Percentiles rank a stretch among this genome's conserved stretches.
These are phyloP conservation scores for Persicaria tinctoria DNA, from an alignment of 148 eudicot genomes.

Conservation along the genomic window DNA sequence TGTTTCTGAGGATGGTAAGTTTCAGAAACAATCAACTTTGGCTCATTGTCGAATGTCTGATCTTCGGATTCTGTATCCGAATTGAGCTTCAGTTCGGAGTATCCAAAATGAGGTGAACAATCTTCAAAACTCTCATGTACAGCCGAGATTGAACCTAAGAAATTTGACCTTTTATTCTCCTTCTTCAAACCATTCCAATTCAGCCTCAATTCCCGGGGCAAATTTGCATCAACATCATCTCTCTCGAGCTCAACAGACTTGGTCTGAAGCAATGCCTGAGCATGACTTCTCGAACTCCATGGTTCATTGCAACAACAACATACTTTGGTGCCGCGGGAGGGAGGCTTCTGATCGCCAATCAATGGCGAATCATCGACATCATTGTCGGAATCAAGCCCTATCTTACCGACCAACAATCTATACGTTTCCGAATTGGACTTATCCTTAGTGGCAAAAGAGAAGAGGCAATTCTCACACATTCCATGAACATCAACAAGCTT, in stretches of 20 bases:
- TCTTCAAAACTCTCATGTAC: slow-evolving; percentile 21
- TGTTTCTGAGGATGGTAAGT: slow-evolving; percentile 22
- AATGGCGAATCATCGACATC: slow-evolving; percentile 26
- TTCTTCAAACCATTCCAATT: slow-evolving; percentile 25
- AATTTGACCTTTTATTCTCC: slow-evolving; percentile 19
- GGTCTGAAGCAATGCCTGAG: slow-evolving; percentile 28
- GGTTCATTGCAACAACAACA: slow-evolving; percentile 71
- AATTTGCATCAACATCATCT: slow-evolving; percentile 27
- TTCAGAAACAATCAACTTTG: slow-evolving; percentile 19
- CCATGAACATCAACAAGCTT: slow-evolving; percentile 76
- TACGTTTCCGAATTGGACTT: slow-evolving; percentile 69
- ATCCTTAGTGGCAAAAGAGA: slow-evolving; percentile 77
- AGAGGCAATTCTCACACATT: slow-evolving; percentile 81
- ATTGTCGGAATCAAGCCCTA: slow-evolving; percentile 43
- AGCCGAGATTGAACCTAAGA: slow-evolving; percentile 15
- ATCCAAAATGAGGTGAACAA: slow-evolving; percentile 39
- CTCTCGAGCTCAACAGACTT: slow-evolving; percentile 29
- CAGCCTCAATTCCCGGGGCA: slow-evolving; percentile 22
- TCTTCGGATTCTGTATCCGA: slow-evolving; percentile 66
- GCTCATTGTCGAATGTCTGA: slow-evolving; percentile 35
- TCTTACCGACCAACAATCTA: slow-evolving; percentile 64
- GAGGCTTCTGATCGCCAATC: slow-evolving; percentile 24
- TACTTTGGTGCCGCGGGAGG: slow-evolving; percentile 25
- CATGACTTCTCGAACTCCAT: slow-evolving; percentile 36
- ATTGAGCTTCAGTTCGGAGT: slow-evolving; percentile 45